phyloP scores from a whole-genome alignment of 2,329 filamentous ascomycete species.

The Colletotrichum camelliae region DNA sequence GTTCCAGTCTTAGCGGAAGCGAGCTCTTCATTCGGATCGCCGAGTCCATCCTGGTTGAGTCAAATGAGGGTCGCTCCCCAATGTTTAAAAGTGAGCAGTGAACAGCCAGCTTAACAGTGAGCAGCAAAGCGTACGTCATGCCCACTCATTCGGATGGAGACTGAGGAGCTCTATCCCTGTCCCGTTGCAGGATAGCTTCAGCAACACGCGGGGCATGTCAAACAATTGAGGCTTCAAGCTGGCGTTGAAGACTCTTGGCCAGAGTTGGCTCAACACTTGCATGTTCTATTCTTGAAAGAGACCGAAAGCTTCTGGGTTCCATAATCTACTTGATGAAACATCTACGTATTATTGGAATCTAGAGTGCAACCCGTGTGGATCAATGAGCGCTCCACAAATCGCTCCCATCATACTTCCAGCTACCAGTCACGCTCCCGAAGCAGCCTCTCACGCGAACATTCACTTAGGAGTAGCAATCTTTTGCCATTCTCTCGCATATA shows the following conservation, averaged over 20 bases:
- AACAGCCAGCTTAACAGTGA: not conserved
- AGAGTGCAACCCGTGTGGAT: not conserved
- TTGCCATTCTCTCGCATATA: too few species aligned
- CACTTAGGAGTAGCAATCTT: too few species aligned
- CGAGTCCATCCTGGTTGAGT: not conserved
- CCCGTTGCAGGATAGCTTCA: not conserved
- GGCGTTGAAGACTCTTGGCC: not conserved
- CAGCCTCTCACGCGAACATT: too few species aligned
- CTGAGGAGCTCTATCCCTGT: not conserved
- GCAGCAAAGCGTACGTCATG: not conserved
- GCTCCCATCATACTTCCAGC: too few species aligned
- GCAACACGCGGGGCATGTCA: not conserved
- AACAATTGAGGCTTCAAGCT: not conserved
- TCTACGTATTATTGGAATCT: not conserved
- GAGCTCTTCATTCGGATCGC: not conserved
- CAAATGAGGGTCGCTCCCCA: not conserved
- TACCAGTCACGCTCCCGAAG: too few species aligned
- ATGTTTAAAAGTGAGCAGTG: not conserved
- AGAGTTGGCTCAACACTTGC: not conserved
- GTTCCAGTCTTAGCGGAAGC: not conserved
- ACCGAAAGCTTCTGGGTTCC: not conserved
- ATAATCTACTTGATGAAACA: not conserved
- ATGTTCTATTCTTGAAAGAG: not conserved
- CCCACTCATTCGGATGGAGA: not conserved
- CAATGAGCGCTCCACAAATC: not conserved